Evolutionary conservation across 768 basidiomycete genomes (phyloP).

Genomic region (Dacryopinax primogenitus): DNA sequence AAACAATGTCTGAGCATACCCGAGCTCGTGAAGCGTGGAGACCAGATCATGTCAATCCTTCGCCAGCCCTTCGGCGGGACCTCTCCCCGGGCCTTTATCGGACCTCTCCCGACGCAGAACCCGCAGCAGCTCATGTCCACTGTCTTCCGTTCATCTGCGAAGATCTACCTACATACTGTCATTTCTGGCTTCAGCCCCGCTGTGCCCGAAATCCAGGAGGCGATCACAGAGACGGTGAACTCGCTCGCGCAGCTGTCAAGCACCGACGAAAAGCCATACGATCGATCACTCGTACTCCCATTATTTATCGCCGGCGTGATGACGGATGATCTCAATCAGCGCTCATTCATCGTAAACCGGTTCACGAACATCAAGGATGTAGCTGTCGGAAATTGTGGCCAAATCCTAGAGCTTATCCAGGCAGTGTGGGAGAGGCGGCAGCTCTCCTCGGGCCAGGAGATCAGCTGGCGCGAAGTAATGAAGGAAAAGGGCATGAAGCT

Average conservation of each 20-base stretch:
- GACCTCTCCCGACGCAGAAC: conserved; percentile 29
- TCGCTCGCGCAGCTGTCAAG: conserved; percentile 32
- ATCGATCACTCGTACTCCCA: conserved; percentile 59
- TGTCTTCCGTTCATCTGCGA: conserved; percentile 52
- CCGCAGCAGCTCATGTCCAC: conserved; percentile 35
- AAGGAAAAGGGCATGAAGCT: conserved; percentile 38
- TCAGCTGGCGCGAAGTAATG: conserved; percentile 52
- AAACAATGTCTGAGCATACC: conserved; percentile 18
- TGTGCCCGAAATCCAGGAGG: conserved; percentile 58
- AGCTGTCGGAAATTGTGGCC: conserved; percentile 47
- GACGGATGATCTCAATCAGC: conserved; percentile 47
- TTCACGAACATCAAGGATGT: conserved; percentile 39
- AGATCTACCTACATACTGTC: conserved; percentile 58
- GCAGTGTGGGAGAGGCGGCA: conserved; percentile 58
- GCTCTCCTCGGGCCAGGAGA: conserved; percentile 14
- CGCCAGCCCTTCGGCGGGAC: conserved; percentile 8
- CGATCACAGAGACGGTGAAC: conserved; percentile 41
- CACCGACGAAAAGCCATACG: conserved; percentile 32
- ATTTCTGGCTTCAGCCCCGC: conserved; percentile 38
- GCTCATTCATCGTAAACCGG: conserved; percentile 47
- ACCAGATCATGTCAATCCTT: not conserved
- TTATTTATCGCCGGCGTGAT: conserved; percentile 61
- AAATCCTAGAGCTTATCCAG: conserved; percentile 50
- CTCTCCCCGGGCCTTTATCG: conserved; percentile 11
- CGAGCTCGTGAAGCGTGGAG: conserved; percentile 2